These are phyloP conservation scores for Gossypium longicalyx DNA, from an alignment of 345 rosid genomes.

Conservation along the genomic window DNA sequence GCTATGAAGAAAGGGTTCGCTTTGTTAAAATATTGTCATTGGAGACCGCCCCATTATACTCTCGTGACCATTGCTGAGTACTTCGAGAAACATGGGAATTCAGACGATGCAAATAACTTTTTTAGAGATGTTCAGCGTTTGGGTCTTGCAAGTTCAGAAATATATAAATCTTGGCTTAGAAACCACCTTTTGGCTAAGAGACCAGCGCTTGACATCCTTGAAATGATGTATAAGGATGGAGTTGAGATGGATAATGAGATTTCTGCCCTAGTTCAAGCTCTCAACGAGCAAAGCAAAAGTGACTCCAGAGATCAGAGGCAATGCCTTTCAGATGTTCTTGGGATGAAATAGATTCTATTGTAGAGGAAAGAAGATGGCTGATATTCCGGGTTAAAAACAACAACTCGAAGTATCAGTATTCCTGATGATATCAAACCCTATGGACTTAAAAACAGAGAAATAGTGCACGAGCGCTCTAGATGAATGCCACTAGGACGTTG, in stretches of 20 bases:
- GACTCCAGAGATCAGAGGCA: neutral
- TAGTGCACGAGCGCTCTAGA: neutral
- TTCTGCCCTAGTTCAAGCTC: slow-evolving; percentile 30
- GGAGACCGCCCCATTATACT: slow-evolving; percentile 46
- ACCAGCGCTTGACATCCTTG: slow-evolving; percentile 36
- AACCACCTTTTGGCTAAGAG: slow-evolving; percentile 34
- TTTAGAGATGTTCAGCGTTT: slow-evolving; percentile 35
- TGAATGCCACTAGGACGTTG: neutral
- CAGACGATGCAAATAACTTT: slow-evolving; percentile 43
- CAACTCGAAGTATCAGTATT: neutral
- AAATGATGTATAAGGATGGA: slow-evolving; percentile 55
- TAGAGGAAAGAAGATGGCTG: neutral
- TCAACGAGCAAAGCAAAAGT: neutral
- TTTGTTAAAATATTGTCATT: slow-evolving; percentile 40
- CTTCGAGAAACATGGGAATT: slow-evolving; percentile 43
- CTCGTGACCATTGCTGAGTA: slow-evolving; percentile 42
- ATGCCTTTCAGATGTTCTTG: neutral
- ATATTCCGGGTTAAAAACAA: neutral
- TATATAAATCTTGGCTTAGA: slow-evolving; percentile 47
- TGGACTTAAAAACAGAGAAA: neutral
- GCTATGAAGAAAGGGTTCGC: slow-evolving; percentile 46
- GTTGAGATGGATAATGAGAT: slow-evolving; percentile 35
- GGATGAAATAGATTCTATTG: neutral
- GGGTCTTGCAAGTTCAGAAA: slow-evolving; percentile 44
- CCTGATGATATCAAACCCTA: neutral